These are phyloP conservation scores for Amanita molliuscula DNA, from an alignment of 768 basidiomycete genomes.

Conservation along the genomic window DNA sequence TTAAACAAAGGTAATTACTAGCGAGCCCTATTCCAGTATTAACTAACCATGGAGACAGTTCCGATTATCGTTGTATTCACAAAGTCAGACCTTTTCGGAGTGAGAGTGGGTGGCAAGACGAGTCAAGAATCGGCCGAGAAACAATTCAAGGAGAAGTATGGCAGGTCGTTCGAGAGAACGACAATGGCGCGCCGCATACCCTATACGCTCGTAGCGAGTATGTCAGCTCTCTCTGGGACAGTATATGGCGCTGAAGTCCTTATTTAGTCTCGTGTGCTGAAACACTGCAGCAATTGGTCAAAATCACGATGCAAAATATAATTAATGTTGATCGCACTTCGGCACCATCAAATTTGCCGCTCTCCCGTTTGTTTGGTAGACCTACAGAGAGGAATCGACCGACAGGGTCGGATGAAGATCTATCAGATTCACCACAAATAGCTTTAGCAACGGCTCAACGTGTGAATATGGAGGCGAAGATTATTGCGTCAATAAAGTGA, in stretches of 20 bases:
- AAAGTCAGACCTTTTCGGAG: constrained; percentile 18
- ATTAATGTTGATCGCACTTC: neutral
- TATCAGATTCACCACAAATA: neutral
- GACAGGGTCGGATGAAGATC: neutral
- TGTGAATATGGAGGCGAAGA: neutral
- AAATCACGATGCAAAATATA: neutral
- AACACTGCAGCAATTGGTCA: neutral
- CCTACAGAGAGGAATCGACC: neutral
- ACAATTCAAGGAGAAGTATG: neutral
- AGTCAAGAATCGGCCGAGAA: neutral
- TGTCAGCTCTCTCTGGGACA: neutral
- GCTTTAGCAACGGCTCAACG: neutral
- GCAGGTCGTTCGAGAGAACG: neutral
- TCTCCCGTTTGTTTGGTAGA: neutral
- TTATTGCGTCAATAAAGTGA: neutral
- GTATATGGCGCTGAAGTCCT: neutral
- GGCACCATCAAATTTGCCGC: neutral
- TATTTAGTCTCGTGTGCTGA: neutral
- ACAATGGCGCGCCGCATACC: neutral
- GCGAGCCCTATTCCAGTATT: neutral
- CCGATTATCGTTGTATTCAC: constrained; percentile 22
- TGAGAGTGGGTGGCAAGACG: neutral
- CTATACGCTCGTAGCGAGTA: neutral
- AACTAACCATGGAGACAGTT: constrained; percentile 1
- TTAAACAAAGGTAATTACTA: neutral